Base-by-base conservation (phyloP, 495 filamentous ascomycete species). In the Recurvomyces mirabilis region DNA sequence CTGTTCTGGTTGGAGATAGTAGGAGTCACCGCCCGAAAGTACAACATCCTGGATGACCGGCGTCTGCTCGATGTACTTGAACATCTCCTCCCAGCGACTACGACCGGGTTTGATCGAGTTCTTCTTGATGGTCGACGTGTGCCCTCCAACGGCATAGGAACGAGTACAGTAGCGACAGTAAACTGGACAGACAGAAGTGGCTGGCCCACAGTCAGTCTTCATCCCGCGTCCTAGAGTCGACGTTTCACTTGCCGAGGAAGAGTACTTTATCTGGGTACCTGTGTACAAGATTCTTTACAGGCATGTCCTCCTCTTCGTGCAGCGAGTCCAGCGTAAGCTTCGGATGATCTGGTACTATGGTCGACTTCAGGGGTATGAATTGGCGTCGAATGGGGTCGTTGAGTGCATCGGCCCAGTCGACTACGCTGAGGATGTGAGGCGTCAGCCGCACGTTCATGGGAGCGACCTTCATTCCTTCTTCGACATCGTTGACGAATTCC, bases 111-210 rank as follows among this genome's bases (percentile, higher is more conserved):
- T 71, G 38, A 67, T 56, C 10, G 64, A 58, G 1, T 59, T 48
- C 49, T 79, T 79, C 23, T 58, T 55, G 12, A 76, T 63, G 2
- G 63, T 57, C 4, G 68, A 63, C 5, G 72, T 79, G 36, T 68
- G 41, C 2, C 60, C 61, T 3, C 74, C 75, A 2, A 79, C 65
- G 3, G 66, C 64, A 51, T 75, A 74, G 2, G 74, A 71, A n/a
- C 75, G 68, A 1, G 74, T 77, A 59, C 73, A 78, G 53, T 63
- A 76, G 37, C 62, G 59, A 48, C 74, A 78, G 53, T 74, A 74
- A 0, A 73, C 71, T 11, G 73, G 73, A 55, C 74, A 78, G n/a
- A 73, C 65, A 3, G 67, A 71, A 1, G 63, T 66, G 5, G 68
- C 72, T 47, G 15, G 22, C 12, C 15, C 10, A 19, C 6, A 17